Conservation (phyloP, 208 protist genomes). For the Crithidia expoeki region DNA sequence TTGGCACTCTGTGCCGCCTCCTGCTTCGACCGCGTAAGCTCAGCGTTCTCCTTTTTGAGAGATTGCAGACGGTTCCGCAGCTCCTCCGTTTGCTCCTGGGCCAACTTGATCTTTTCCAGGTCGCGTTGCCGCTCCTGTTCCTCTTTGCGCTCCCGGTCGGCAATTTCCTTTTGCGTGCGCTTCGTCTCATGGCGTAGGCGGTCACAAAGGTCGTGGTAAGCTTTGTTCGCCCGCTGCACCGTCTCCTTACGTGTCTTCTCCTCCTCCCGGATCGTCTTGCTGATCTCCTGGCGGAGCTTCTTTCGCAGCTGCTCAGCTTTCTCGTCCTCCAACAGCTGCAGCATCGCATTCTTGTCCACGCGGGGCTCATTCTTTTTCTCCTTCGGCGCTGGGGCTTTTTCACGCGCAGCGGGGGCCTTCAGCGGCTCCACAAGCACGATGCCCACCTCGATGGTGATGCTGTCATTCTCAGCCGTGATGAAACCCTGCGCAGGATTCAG, state of each 20-base stretch:
- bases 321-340: constrained; percentile 81
- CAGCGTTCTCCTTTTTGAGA: constrained; percentile 62
- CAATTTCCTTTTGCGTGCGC: constrained; percentile 70
- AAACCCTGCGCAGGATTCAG: constrained; percentile 83
- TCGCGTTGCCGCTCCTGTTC: constrained; percentile 81
- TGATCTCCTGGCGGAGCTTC: constrained; percentile 83
- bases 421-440: constrained; percentile 87
- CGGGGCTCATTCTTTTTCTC: constrained; percentile 69
- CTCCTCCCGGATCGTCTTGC: constrained; percentile 79
- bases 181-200: constrained; percentile 75
- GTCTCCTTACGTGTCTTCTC: constrained; percentile 87
- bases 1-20: constrained; percentile 61
- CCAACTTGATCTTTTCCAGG: constrained; percentile 76
- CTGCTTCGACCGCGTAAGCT: constrained; percentile 65
- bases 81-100: constrained; percentile 74
- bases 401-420: constrained; percentile 49
- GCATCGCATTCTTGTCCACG: constrained; percentile 73
- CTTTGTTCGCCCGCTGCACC: constrained; percentile 59
- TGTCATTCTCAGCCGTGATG: constrained; percentile 68
- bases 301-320: constrained; percentile 71
- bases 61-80: constrained; percentile 67
- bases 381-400: constrained; percentile 46
- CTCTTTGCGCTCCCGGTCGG: constrained; percentile 78
- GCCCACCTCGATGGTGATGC: constrained; percentile 89
- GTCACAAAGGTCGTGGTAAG: constrained; percentile 76